Base-by-base conservation (phyloP, 805 yeast species). In the Barnettozyma botsteinii region DNA sequence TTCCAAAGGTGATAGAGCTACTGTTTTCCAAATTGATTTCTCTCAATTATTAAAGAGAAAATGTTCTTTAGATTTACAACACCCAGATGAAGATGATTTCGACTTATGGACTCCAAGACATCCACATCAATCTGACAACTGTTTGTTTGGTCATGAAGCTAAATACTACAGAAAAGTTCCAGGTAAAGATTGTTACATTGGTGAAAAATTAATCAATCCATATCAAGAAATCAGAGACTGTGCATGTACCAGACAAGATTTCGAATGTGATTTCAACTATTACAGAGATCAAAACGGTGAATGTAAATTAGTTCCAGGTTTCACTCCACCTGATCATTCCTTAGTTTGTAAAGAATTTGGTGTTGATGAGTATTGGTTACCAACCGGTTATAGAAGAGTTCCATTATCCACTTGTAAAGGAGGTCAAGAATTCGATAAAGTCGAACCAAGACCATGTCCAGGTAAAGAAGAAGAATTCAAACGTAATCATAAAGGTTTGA, bases 191-290 rank as follows among this genome's bases (percentile, higher is more conserved):
- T 91, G 95, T 62, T 84, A 79, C 54, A 80, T 86, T 46, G 75
- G 69, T 40, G 75, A 75, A 39, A 77, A 82, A 33, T 66, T 85
- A 31, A 57, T 65, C 21, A 66, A 73, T 22, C 88, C 85, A 2
- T 74, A 69, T 54, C 72, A 70, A 48, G 66, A 73, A 11, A 57
- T 73, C 10, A 67, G 77, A 44, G 80, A 85, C 58, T 93, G 98
- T 65, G 57, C 81, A 1, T 93, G 98, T 65, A 72, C 93, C 0
- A 74, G 96, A 60, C 73, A 74, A 38, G 98, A 91, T 55, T 93
- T 67, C 56, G 98, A 93, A 61, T 93, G 98, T 72, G 98, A 93
- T 60, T 86, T 79, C 66, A 89, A 89, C 62, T 89, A 70, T 60
- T 74, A 62, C 42, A 71, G 81, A 43, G 79, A 79, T 37, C 45